Evolutionary conservation across 352 stramenopile genomes (phyloP), one percentile per base, ranked within the genome.

Genomic region (Saprolegnia parasitica): DNA sequence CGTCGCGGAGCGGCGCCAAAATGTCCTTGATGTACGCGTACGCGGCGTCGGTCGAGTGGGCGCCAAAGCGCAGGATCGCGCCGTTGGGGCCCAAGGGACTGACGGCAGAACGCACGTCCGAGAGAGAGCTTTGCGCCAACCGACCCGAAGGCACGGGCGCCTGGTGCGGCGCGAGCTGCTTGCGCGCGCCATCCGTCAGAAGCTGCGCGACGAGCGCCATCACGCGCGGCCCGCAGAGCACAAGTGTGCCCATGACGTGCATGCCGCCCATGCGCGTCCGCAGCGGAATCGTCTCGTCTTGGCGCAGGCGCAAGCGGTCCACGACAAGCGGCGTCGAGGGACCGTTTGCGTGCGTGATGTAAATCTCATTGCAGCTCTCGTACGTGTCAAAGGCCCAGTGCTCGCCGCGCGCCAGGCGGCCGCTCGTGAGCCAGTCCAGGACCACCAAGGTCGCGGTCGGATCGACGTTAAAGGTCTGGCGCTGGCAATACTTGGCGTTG

Each of bases 371-470:
- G 58, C 21, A 67, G 58, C 58, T 67, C 11, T 67, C 58, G 58
- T 55, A 67, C 2, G 58, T 55, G 11, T 37, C 58, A 56, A 67
- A 67, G 23, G 35, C 26, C 58, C 58, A 67, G 20, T 40, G 50
- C 45, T 67, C 58, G 29, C 58, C 58, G 9, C 58, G 40, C 15
- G 58, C 58, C 2, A 39, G 40, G 18, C 86, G 78, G n/a, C 86
- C 86, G 37, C 86, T 93, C 21, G 85, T 95, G 40, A 95, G 71
- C 86, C 86, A 95, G 74, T 95, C 86, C 47, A 93, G 78, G 29
- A 93, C 85, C 65, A 95, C 84, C 18, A 95, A 70, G 56, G 79
- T 93, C 21, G 83, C 67, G 32, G 78, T 67, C 37, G 67, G 24
- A 0, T 77, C 58, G 21, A 95, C 72, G 21, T 76, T 66, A 71